phyloP scores from a whole-genome alignment of 495 filamentous ascomycete genomes.

The Penicillium manginii region DNA sequence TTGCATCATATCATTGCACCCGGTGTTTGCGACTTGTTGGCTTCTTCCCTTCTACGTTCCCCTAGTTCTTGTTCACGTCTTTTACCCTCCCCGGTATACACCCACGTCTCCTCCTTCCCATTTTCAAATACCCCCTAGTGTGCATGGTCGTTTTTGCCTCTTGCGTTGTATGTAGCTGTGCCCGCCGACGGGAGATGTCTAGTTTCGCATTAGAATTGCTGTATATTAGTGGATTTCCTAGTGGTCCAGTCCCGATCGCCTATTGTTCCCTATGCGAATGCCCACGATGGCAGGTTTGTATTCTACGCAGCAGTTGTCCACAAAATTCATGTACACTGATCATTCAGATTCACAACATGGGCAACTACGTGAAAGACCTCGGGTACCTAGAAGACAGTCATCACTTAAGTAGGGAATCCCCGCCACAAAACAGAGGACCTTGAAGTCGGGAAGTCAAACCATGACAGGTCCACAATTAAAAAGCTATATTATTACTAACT shows the following conservation, averaged over 20 bases:
- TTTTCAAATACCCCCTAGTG: slow-evolving; percentile 28
- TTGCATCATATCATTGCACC: slow-evolving; percentile 36
- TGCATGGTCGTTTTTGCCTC: slow-evolving; percentile 20
- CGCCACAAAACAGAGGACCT: no score
- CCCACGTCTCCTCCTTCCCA: slow-evolving; percentile 3
- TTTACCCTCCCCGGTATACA: slow-evolving; percentile 5
- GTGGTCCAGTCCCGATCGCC: neutral
- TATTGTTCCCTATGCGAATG: slow-evolving; percentile 3
- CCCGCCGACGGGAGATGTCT: slow-evolving; percentile 17
- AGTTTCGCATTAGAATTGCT: slow-evolving; percentile 39
- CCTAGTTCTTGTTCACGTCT: slow-evolving; percentile 13
- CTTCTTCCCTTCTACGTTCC: slow-evolving; percentile 2
- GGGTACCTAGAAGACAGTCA: no score
- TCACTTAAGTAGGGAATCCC: no score
- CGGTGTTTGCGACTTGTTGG: slow-evolving; percentile 26
- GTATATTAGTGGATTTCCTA: slow-evolving; percentile 38
- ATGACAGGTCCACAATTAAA: no score
- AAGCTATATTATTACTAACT: no score
- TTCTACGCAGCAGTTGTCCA: neutral
- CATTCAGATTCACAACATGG: neutral
- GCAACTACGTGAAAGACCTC: neutral
- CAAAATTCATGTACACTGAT: slow-evolving; percentile 3
- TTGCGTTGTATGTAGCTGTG: slow-evolving; percentile 27
- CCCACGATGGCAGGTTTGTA: neutral
- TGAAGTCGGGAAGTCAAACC: no score